phyloP scores from a whole-genome alignment of 2,329 filamentous ascomycete species.

The Claviceps humidiphila region DNA sequence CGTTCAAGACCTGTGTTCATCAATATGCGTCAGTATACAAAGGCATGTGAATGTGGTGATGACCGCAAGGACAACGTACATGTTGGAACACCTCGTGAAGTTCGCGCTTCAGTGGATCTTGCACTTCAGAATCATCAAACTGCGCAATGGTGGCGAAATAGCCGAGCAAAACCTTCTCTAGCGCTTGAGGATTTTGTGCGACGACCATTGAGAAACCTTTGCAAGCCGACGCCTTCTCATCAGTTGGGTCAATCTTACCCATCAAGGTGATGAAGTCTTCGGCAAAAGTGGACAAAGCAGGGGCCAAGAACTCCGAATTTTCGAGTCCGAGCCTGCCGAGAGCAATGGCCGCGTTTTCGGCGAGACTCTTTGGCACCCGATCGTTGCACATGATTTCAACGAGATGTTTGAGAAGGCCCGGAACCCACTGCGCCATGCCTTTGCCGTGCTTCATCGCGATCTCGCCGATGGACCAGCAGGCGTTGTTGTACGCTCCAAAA shows the following conservation, averaged over 20 bases:
- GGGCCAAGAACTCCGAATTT: constrained; percentile 62
- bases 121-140: constrained; percentile 53
- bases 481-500: constrained; percentile 94
- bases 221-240: constrained; percentile 90
- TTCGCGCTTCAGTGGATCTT: constrained; percentile 48
- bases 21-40: neutral
- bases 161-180: constrained; percentile 71
- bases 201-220: constrained; percentile 81
- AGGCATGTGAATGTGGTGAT: neutral
- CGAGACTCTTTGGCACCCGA: constrained; percentile 72
- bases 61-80: constrained; percentile 35
- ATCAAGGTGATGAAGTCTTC: constrained; percentile 71
- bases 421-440: constrained; percentile 63
- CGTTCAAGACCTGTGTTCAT: constrained; percentile 32
- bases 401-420: constrained; percentile 63
- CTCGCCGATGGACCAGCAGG: constrained; percentile 92
- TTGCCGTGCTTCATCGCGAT: constrained; percentile 70
- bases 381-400: constrained; percentile 75
- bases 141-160: constrained; percentile 77
- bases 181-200: constrained; percentile 74
- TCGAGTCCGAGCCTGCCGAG: constrained; percentile 76
- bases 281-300: constrained; percentile 68
- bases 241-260: constrained; percentile 71
- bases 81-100: constrained; percentile 63
- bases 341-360: constrained; percentile 89